Conservation (phyloP, 78 protist species). For the Parvularia atlantis region DNA sequence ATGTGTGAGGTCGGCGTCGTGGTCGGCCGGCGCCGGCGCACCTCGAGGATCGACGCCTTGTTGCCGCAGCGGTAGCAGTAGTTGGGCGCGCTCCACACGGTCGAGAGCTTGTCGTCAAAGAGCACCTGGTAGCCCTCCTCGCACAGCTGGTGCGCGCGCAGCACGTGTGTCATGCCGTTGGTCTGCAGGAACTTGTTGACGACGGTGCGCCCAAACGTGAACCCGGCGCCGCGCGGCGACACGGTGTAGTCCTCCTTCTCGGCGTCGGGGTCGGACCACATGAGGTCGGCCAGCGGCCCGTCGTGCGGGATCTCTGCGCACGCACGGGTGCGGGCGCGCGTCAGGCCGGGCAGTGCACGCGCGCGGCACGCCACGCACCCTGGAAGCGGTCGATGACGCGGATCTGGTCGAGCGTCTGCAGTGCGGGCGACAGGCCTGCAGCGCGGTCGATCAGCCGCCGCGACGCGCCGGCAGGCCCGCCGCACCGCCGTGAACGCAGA, state of each 20-base stretch:
- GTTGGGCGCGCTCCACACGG: slow-evolving; percentile 95
- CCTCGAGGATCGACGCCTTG: no score
- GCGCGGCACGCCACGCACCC: slow-evolving; percentile 62
- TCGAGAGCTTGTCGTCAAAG: slow-evolving; percentile 41
- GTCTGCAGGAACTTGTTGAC: slow-evolving; percentile 76
- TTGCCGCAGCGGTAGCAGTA: slow-evolving; percentile 94
- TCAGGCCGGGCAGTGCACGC: not conserved
- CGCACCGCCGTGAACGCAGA: slow-evolving; percentile 97
- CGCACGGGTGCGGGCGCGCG: not conserved
- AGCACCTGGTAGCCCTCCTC: slow-evolving; percentile 61
- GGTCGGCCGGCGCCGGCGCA: no score
- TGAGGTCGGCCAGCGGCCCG: slow-evolving; percentile 65
- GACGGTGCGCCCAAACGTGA: slow-evolving; percentile 85
- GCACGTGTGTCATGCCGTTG: slow-evolving; percentile 66
- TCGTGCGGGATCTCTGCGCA: slow-evolving; percentile 41
- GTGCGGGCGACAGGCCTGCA: slow-evolving; percentile 85
- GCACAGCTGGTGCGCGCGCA: slow-evolving; percentile 95
- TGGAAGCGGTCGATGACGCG: slow-evolving; percentile 64
- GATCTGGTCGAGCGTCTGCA: slow-evolving; percentile 73
- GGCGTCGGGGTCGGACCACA: slow-evolving; percentile 64
- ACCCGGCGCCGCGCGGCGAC: slow-evolving; percentile 84
- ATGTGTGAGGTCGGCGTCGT: no score
- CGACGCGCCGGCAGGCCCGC: no score
- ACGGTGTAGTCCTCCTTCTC: slow-evolving; percentile 6
- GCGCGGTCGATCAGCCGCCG: no score